Conservation (phyloP, 257 asterid species). For the Misopates orontium region DNA sequence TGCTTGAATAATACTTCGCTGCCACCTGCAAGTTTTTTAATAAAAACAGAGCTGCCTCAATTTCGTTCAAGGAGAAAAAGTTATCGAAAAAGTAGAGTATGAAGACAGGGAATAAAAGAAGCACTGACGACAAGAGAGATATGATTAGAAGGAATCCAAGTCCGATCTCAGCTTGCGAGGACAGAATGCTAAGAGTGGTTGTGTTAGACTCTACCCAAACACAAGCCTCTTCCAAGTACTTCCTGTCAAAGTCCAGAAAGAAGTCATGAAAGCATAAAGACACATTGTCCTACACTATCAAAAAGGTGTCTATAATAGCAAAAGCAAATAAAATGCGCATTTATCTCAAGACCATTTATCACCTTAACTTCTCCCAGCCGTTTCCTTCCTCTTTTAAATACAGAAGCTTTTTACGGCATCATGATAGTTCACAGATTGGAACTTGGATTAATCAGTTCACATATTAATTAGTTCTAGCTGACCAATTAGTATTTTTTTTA, state of each 20-base stretch:
- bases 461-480: too few relatives aligned
- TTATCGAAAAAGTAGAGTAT: neutral
- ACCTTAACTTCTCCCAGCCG: conserved; percentile 10
- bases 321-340: neutral
- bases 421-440: neutral
- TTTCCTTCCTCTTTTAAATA: neutral
- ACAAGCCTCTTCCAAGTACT: conserved; percentile 86
- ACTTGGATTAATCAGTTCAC: neutral
- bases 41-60: neutral
- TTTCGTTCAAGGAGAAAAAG: too few relatives aligned
- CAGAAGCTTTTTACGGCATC: neutral
- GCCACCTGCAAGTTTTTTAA: conserved; percentile 66
- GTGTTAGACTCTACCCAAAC: conserved; percentile 94
- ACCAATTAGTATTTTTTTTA: neutral
- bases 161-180: conserved; percentile 93
- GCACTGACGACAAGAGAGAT: conserved; percentile 78
- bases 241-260: conserved; percentile 54
- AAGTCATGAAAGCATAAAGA: conserved; percentile 22
- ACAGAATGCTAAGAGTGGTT: conserved; percentile 69
- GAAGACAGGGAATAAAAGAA: conserved; percentile 23
- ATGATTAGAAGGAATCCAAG: conserved; percentile 74
- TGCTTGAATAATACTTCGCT: conserved; percentile 79
- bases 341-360: neutral
- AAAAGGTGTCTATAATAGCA: neutral
- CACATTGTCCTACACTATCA: conserved; percentile 4